Conservation (phyloP, 1,139 yeast genomes). For the Suhomyces guaymorum region DNA sequence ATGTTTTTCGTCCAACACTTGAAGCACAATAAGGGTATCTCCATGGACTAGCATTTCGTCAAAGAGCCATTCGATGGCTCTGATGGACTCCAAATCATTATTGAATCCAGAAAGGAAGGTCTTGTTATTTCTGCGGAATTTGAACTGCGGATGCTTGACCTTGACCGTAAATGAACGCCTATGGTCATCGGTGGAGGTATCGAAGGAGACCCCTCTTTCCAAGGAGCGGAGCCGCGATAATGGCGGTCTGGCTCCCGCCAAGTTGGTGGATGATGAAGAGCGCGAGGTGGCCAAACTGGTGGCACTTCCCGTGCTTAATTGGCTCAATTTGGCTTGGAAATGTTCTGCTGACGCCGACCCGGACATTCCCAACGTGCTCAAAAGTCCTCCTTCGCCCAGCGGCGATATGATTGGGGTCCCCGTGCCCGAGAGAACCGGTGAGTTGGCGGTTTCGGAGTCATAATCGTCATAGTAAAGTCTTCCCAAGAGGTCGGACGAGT, state of each 20-base stretch:
- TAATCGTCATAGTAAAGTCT: slow-evolving; percentile 48
- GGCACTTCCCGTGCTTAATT: slow-evolving; percentile 2
- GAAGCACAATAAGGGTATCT: slow-evolving; percentile 61
- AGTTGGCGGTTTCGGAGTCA: slow-evolving; percentile 34
- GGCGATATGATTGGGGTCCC: slow-evolving; percentile 20
- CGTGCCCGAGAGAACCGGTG: slow-evolving; percentile 24
- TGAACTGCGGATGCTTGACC: slow-evolving; percentile 57
- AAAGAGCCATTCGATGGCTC: slow-evolving; percentile 66
- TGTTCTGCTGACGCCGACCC: slow-evolving; percentile 11
- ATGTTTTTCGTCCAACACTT: slow-evolving; percentile 54
- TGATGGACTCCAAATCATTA: slow-evolving; percentile 55
- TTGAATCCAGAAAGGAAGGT: slow-evolving; percentile 65
- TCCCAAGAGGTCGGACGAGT: slow-evolving; percentile 44
- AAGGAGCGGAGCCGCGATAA: slow-evolving; percentile 13
- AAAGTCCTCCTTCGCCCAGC: slow-evolving; percentile 17
- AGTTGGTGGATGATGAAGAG: slow-evolving; percentile 6
- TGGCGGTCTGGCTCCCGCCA: slow-evolving; percentile 5
- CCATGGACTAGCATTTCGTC: slow-evolving; percentile 65
- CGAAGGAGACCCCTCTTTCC: slow-evolving; percentile 52
- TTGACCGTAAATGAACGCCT: slow-evolving; percentile 52
- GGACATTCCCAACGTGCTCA: slow-evolving; percentile 6
- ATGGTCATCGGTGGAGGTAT: slow-evolving; percentile 43
- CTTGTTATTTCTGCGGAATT: slow-evolving; percentile 56
- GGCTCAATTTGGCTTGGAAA: slow-evolving; percentile 13
- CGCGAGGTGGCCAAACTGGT: slow-evolving; percentile 6